phyloP scores from a whole-genome alignment of 2,329 filamentous ascomycete genomes.

The Dactylellina cionopaga region DNA sequence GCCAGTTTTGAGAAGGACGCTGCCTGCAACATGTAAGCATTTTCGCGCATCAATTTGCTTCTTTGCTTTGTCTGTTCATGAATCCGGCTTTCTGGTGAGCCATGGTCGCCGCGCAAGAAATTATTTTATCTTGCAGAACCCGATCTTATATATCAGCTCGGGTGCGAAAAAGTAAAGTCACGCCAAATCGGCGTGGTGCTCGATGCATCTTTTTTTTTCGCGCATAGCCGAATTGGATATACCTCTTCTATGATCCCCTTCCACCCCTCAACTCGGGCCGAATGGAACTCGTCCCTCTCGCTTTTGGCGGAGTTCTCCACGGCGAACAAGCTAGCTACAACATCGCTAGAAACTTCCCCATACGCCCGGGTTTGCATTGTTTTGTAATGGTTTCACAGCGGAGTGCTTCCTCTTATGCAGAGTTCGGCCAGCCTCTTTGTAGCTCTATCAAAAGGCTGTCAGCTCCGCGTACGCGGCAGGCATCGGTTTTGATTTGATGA shows the following conservation, averaged over 20 bases:
- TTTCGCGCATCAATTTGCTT: slow-evolving; percentile 36
- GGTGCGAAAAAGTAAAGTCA: slow-evolving; percentile 33
- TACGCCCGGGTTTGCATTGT: slow-evolving; percentile 33
- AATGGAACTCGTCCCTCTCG: slow-evolving; percentile 17
- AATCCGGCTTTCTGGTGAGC: background rate
- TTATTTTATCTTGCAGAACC: slow-evolving; percentile 28
- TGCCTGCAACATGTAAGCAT: slow-evolving; percentile 43
- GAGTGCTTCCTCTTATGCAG: slow-evolving; percentile 24
- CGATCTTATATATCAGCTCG: slow-evolving; percentile 8
- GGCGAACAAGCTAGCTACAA: slow-evolving; percentile 15
- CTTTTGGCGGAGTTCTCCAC: slow-evolving; percentile 50
- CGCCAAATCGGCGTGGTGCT: slow-evolving; percentile 50
- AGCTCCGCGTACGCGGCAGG: slow-evolving; percentile 25
- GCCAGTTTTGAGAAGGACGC: slow-evolving; percentile 10
- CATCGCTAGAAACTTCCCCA: slow-evolving; percentile 48
- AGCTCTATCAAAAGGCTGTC: background rate
- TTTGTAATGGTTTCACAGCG: slow-evolving; percentile 44
- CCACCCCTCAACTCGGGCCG: slow-evolving; percentile 41
- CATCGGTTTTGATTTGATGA: slow-evolving; percentile 22
- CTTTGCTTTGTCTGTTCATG: slow-evolving; percentile 10
- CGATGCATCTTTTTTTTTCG: slow-evolving; percentile 18
- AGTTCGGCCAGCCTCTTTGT: slow-evolving; percentile 19
- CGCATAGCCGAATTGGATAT: slow-evolving; percentile 43
- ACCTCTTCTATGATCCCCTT: too few relatives aligned
- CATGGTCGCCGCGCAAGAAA: slow-evolving; percentile 46